phyloP scores from a whole-genome alignment of 805 yeast species.

The Cyberlindnera veronae region DNA sequence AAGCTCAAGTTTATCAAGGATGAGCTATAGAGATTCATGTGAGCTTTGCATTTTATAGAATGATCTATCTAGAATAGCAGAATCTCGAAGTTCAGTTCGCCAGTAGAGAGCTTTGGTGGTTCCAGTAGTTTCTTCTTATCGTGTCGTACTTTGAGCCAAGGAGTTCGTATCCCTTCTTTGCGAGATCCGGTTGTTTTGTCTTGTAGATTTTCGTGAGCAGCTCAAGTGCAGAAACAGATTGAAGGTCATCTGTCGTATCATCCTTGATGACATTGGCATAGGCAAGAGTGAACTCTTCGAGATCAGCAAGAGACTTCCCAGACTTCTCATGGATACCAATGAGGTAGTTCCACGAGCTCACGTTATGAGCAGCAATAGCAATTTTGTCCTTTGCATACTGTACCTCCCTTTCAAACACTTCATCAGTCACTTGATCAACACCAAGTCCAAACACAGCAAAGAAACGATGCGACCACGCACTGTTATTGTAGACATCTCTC shows the following conservation, averaged over 20 bases:
- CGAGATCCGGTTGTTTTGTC: constrained; percentile 29
- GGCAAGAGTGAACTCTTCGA: constrained; percentile 43
- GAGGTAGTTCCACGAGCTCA: constrained; percentile 83
- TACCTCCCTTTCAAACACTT: constrained; percentile 44
- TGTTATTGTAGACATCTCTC: constrained; percentile 78
- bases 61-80: not conserved
- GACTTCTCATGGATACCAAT: constrained; percentile 47
- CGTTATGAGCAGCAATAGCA: constrained; percentile 68
- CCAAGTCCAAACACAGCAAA: constrained; percentile 41
- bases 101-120: constrained; percentile 34
- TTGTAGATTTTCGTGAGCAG: constrained; percentile 48
- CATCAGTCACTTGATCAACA: constrained; percentile 11
- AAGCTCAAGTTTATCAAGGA: constrained; percentile 18
- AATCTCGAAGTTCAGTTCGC: not conserved
- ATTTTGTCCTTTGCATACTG: constrained; percentile 49
- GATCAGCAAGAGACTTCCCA: constrained; percentile 30
- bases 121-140: constrained; percentile 62
- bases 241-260: constrained; percentile 21
- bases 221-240: constrained; percentile 63
- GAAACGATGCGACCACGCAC: constrained; percentile 89
- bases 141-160: constrained; percentile 57
- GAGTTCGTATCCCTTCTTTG: constrained; percentile 45
- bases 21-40: constrained; percentile 26
- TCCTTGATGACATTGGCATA: constrained; percentile 35
- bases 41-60: not conserved